These are phyloP conservation scores for Eutrema yunnanense DNA, from an alignment of 345 rosid species.

Conservation along the genomic window DNA sequence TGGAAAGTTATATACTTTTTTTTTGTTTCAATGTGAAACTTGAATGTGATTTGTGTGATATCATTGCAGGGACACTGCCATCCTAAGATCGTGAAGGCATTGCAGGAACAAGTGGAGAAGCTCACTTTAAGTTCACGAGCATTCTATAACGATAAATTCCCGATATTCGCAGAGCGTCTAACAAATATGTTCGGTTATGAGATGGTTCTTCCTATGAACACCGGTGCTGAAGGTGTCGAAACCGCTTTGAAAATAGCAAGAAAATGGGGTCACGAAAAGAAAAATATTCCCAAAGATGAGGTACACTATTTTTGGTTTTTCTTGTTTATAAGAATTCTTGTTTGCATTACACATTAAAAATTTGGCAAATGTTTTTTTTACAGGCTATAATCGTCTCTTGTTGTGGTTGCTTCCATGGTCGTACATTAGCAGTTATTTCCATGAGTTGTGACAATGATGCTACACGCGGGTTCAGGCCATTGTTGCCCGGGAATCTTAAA, in stretches of 20 bases:
- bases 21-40: no score
- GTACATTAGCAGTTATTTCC: slow-evolving; percentile 85
- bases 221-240: slow-evolving; percentile 98
- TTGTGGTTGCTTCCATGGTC: slow-evolving; percentile 98
- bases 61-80: slow-evolving; percentile 82
- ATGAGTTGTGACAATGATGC: slow-evolving; percentile 99
- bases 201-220: slow-evolving; percentile 98
- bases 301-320: slow-evolving; percentile 16
- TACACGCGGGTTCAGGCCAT: slow-evolving; percentile 88
- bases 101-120: slow-evolving; percentile 75
- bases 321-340: background rate
- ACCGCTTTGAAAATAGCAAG: slow-evolving; percentile 93
- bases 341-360: background rate
- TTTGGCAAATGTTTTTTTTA: background rate
- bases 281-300: slow-evolving; percentile 72
- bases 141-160: slow-evolving; percentile 82
- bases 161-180: slow-evolving; percentile 69
- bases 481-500: slow-evolving; percentile 82
- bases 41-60: no score
- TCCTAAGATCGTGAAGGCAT: slow-evolving; percentile 79
- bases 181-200: slow-evolving; percentile 84
- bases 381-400: slow-evolving; percentile 94
- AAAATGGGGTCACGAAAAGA: slow-evolving; percentile 93
- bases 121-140: slow-evolving; percentile 90
- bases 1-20: no score